Conservation (phyloP, 345 rosid species). For the Limnanthes douglasii region DNA sequence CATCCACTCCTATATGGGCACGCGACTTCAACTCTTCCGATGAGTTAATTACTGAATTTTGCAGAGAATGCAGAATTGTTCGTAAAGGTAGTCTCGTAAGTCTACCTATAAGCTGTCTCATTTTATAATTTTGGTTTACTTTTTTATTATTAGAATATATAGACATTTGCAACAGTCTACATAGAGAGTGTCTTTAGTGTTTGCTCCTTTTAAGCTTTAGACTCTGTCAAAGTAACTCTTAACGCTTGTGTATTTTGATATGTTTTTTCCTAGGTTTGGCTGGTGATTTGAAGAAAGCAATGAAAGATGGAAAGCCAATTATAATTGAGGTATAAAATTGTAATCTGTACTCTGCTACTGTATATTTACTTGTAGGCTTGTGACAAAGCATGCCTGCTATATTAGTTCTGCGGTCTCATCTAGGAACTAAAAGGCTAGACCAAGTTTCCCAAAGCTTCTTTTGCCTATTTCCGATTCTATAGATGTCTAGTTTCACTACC, state of each 20-base stretch:
- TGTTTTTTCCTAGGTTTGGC: conserved; percentile 58
- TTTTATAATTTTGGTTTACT: neutral
- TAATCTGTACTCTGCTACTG: neutral
- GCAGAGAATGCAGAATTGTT: conserved; percentile 96
- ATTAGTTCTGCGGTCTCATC: neutral
- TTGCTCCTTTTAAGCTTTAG: conserved; percentile 2
- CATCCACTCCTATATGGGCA: conserved; percentile 93
- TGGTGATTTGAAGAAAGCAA: conserved; percentile 97
- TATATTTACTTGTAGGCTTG: neutral
- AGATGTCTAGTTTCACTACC: too few species aligned
- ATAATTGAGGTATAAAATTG: conserved; percentile 61
- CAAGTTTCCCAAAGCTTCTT: too few species aligned
- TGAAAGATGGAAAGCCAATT: conserved; percentile 99
- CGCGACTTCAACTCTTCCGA: conserved; percentile 71
- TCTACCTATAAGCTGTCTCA: neutral
- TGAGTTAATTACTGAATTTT: conserved; percentile 83
- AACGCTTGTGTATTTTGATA: conserved; percentile 2
- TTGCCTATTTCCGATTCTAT: too few species aligned
- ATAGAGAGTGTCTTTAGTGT: conserved; percentile 1
- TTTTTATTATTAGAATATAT: neutral
- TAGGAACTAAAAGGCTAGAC: neutral
- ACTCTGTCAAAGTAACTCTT: neutral
- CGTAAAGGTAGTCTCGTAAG: conserved; percentile 58
- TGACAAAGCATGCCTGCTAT: neutral
- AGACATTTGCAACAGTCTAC: neutral